Percentiles rank a stretch among this genome's conserved stretches.
Conservation (phyloP, 345 rosid species). For the Abelmoschus esculentus region DNA sequence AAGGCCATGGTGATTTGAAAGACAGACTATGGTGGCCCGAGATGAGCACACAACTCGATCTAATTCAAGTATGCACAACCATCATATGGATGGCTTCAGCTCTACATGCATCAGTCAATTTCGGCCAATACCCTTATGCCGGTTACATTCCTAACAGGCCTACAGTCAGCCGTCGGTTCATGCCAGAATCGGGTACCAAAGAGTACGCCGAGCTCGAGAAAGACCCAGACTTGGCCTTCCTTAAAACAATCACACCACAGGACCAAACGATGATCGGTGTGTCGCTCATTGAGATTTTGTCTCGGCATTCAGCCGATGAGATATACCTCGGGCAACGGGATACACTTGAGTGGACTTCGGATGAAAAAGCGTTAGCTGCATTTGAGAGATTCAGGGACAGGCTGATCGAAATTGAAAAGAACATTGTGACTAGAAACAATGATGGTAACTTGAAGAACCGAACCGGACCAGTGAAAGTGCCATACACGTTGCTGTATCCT, state of each 20-base stretch:
- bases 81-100: conserved; percentile 90
- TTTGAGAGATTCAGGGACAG: conserved; percentile 47
- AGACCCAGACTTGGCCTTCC: conserved; percentile 46
- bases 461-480: conserved; percentile 64
- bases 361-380: conserved; percentile 51
- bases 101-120: conserved; percentile 88
- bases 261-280: conserved; percentile 75
- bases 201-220: conserved; percentile 53
- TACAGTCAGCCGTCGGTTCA: conserved; percentile 74
- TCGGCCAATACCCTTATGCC: conserved; percentile 90
- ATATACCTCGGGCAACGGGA: conserved; percentile 83
- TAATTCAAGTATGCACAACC: conserved; percentile 58
- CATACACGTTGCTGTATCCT: conserved; percentile 70
- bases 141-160: conserved; percentile 93
- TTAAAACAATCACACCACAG: conserved; percentile 85
- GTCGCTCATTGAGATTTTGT: conserved; percentile 70
- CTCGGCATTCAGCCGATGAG: conserved; percentile 82
- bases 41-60: conserved; percentile 52
- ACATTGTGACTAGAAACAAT: conserved; percentile 46
- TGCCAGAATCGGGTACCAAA: conserved; percentile 75
- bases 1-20: conserved; percentile 73
- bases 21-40: conserved; percentile 74
- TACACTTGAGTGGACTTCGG: conserved; percentile 59
- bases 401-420: conserved; percentile 48
- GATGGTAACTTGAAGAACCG: conserved; percentile 60